phyloP scores from a whole-genome alignment of 805 yeast genomes.

The Blastobotrys peoriensis region DNA sequence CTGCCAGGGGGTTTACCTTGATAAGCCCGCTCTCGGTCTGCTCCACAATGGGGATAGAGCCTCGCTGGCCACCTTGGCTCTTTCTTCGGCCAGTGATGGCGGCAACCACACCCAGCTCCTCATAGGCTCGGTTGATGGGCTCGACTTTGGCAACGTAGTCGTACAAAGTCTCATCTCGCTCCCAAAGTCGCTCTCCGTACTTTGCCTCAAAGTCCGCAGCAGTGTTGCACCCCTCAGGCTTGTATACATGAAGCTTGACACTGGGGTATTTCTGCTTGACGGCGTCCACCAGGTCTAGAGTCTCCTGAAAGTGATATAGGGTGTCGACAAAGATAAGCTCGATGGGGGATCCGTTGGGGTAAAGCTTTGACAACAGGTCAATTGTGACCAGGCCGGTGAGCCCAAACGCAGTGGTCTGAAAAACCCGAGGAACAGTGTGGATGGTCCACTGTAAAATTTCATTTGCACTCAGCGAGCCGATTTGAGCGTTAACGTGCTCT shows the following conservation, averaged over 20 bases:
- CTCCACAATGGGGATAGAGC: slow-evolving; percentile 67
- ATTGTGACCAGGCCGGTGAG: slow-evolving; percentile 84
- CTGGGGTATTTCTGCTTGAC: slow-evolving; percentile 52
- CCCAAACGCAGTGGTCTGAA: slow-evolving; percentile 93
- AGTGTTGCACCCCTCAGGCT: slow-evolving; percentile 51
- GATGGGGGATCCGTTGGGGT: slow-evolving; percentile 36
- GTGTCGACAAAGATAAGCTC: slow-evolving; percentile 87
- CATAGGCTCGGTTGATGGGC: slow-evolving; percentile 82
- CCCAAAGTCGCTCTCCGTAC: slow-evolving; percentile 82
- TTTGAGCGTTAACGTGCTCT: slow-evolving; percentile 56
- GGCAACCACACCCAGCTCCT: slow-evolving; percentile 64
- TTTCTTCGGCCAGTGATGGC: slow-evolving; percentile 89
- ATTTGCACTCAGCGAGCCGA: slow-evolving; percentile 54
- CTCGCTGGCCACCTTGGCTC: slow-evolving; percentile 83
- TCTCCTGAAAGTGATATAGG: slow-evolving; percentile 91
- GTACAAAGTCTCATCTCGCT: slow-evolving; percentile 68
- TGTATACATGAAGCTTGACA: slow-evolving; percentile 54
- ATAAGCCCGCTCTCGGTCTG: slow-evolving; percentile 64
- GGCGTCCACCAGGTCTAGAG: slow-evolving; percentile 61
- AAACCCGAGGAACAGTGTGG: slow-evolving; percentile 73
- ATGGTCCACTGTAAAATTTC: slow-evolving; percentile 79
- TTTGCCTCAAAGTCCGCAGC: slow-evolving; percentile 58
- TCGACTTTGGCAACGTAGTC: slow-evolving; percentile 89
- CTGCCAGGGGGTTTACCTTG: slow-evolving; percentile 83
- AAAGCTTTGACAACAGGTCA: slow-evolving; percentile 65